A percentile compares a stretch with the other conserved stretches of the same genome.
These are phyloP conservation scores for Polyrhizophydium stewartii DNA, from an alignment of 371 early-diverging fungal genomes.

Conservation along the genomic window DNA sequence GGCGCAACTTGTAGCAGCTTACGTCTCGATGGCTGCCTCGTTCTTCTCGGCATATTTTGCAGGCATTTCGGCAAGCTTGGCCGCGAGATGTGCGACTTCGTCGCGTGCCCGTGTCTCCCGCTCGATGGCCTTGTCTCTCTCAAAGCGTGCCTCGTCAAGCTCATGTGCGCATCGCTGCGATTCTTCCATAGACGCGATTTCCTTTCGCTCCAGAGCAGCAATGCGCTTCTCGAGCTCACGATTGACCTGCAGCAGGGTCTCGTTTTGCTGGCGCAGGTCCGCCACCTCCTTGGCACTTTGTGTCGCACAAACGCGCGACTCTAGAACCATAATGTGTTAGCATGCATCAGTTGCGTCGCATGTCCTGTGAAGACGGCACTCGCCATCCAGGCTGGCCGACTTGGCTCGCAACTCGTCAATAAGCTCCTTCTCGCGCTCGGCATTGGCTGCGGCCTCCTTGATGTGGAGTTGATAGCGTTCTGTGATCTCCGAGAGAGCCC, in stretches of 20 bases:
- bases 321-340: not conserved
- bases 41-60: slow-evolving; percentile 20
- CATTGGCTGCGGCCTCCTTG: not conserved
- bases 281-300: not conserved
- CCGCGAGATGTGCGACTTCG: slow-evolving; percentile 22
- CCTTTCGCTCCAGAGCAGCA: not conserved
- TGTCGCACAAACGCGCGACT: not conserved
- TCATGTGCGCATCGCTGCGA: not conserved
- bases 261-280: not conserved
- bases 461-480: not conserved
- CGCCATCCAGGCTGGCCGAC: not conserved
- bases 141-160: slow-evolving; percentile 27
- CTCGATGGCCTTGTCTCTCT: slow-evolving; percentile 28
- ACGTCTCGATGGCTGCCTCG: slow-evolving; percentile 25
- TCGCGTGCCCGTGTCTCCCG: slow-evolving; percentile 22
- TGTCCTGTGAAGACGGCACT: too few species aligned
- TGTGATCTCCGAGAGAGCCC: not conserved
- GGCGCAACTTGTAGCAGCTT: slow-evolving; percentile 2
- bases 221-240: not conserved
- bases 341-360: too few species aligned
- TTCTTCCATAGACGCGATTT: not conserved
- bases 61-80: slow-evolving; percentile 21
- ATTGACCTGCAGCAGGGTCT: not conserved
- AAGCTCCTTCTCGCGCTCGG: not conserved
- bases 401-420: not conserved